phyloP scores from a whole-genome alignment of 441 rosid species.

The Euphorbia schlechtendalii region DNA sequence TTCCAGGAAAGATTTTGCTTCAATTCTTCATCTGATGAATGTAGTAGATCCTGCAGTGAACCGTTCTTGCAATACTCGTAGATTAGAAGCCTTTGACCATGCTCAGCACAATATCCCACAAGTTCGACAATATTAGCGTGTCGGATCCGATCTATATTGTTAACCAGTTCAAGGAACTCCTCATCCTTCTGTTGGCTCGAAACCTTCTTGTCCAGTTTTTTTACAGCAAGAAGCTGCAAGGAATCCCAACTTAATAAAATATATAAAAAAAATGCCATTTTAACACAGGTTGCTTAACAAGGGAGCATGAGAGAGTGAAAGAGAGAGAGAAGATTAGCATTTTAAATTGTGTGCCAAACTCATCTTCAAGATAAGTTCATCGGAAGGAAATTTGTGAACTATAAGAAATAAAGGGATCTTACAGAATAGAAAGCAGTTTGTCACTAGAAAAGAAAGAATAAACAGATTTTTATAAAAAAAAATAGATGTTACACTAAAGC shows the following conservation, averaged over 20 bases:
- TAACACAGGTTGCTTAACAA: neutral
- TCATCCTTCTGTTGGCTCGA: conserved; percentile 63
- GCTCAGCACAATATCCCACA: conserved; percentile 94
- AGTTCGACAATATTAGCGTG: conserved; percentile 83
- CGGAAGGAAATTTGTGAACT: neutral
- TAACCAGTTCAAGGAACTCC: conserved; percentile 74
- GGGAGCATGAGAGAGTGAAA: neutral
- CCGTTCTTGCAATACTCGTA: conserved; percentile 89
- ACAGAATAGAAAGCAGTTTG: neutral
- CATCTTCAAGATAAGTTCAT: neutral
- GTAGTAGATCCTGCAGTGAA: conserved; percentile 74
- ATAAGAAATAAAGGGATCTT: no score
- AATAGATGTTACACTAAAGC: neutral
- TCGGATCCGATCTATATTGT: conserved; percentile 64
- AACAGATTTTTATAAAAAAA: conserved; percentile 1
- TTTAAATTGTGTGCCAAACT: neutral
- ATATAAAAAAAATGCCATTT: neutral
- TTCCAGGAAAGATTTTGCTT: conserved; percentile 68
- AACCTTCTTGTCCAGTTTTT: conserved; percentile 73
- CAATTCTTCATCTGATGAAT: conserved; percentile 68
- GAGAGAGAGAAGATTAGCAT: neutral
- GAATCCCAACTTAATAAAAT: conserved; percentile 13
- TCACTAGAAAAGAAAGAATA: neutral
- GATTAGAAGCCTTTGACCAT: conserved; percentile 78
- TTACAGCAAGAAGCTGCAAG: conserved; percentile 74